Percentiles rank a stretch among this genome's conserved stretches.
These are phyloP conservation scores for Xylaria sp. DNA, from an alignment of 495 filamentous ascomycete species.

Conservation along the genomic window DNA sequence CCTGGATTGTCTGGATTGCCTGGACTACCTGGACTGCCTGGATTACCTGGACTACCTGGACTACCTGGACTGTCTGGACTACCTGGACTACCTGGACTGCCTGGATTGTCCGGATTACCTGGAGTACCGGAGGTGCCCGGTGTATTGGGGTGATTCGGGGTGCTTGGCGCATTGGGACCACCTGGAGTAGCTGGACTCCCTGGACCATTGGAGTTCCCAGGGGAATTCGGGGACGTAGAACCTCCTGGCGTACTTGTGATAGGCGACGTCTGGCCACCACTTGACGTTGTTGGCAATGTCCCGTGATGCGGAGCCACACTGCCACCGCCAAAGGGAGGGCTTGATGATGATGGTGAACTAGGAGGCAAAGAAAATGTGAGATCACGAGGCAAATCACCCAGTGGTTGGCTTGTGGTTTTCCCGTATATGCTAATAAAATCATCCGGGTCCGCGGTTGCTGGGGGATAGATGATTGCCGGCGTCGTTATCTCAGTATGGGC, in stretches of 20 bases:
- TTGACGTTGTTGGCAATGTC: conserved; percentile 7
- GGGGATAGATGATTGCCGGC: conserved; percentile 31
- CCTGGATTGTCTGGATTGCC: neutral
- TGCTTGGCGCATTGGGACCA: neutral
- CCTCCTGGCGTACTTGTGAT: neutral
- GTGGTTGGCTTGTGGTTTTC: conserved; percentile 29
- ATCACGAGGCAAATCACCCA: conserved; percentile 33
- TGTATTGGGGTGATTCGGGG: neutral
- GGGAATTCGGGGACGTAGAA: neutral
- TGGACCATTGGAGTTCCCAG: neutral
- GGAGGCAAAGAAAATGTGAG: conserved; percentile 22
- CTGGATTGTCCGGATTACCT: conserved; percentile 5
- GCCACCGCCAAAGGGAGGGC: conserved; percentile 25
- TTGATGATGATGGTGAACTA: conserved; percentile 22
- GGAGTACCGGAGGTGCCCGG: neutral
- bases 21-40: neutral
- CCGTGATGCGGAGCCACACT: conserved; percentile 27
- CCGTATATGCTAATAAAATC: conserved; percentile 32
- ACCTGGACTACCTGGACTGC: neutral
- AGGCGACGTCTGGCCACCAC: conserved; percentile 19
- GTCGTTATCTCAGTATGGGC: conserved; percentile 33
- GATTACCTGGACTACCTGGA: neutral
- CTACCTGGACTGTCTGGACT: conserved; percentile 9
- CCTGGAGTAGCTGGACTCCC: conserved; percentile 11
- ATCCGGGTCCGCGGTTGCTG: conserved; percentile 29